These are phyloP conservation scores for Saccharomyces jurei DNA, from an alignment of 805 yeast species.

Conservation along the genomic window DNA sequence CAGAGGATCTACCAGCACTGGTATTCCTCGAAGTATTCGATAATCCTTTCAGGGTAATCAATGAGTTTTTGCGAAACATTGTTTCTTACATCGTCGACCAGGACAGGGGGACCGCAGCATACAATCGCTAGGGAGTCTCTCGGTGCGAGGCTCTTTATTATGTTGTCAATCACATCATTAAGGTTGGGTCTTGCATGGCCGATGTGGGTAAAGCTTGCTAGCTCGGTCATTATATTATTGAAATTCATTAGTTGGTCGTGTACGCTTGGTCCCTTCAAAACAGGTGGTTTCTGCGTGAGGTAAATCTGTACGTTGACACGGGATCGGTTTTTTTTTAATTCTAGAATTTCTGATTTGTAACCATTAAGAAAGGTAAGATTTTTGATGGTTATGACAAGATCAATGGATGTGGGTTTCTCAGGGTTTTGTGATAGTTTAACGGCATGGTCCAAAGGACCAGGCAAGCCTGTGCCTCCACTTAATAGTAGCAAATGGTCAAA, in stretches of 20 bases:
- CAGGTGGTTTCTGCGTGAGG: slow-evolving; percentile 8
- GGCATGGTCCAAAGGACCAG: slow-evolving; percentile 48
- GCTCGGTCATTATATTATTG: neutral
- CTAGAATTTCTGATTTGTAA: slow-evolving; percentile 11
- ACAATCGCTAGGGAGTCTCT: slow-evolving; percentile 42
- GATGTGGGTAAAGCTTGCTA: slow-evolving; percentile 28
- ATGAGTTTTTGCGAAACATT: slow-evolving; percentile 36
- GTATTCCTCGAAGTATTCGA: slow-evolving; percentile 70
- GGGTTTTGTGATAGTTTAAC: slow-evolving; percentile 25
- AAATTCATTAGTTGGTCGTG: neutral
- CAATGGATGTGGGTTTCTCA: slow-evolving; percentile 5
- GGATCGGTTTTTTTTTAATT: slow-evolving; percentile 5
- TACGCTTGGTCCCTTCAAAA: neutral
- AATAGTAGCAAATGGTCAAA: slow-evolving; percentile 50
- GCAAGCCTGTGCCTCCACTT: slow-evolving; percentile 72
- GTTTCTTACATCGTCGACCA: slow-evolving; percentile 50
- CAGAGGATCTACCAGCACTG: slow-evolving; percentile 50
- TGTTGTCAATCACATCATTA: slow-evolving; percentile 32
- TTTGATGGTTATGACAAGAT: slow-evolving; percentile 13
- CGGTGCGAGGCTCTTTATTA: slow-evolving; percentile 1
- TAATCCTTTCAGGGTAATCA: slow-evolving; percentile 37
- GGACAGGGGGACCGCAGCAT: slow-evolving; percentile 53
- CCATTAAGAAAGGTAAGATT: slow-evolving; percentile 13
- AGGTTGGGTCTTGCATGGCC: slow-evolving; percentile 41
- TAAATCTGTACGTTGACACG: slow-evolving; percentile 14